Percentiles rank a stretch among this genome's conserved stretches.
Conservation (phyloP, 257 asterid species). For the Solanum appendiculatum region DNA sequence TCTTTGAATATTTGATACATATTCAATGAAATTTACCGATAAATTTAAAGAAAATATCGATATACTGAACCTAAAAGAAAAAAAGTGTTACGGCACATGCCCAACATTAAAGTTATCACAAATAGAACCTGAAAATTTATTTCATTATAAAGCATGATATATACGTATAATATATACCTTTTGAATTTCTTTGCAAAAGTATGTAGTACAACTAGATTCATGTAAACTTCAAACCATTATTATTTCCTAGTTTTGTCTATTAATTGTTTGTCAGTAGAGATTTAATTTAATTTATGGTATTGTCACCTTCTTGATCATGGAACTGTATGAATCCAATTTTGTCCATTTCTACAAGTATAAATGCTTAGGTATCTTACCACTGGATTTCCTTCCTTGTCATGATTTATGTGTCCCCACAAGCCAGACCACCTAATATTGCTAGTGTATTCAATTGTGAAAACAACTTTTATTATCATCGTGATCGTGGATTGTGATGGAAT, state of each 20-base stretch:
- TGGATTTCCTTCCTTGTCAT: background rate
- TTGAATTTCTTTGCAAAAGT: background rate
- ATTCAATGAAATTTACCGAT: no score
- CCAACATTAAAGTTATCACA: background rate
- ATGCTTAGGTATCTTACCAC: background rate
- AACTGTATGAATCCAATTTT: background rate
- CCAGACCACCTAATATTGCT: background rate
- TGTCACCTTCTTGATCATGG: background rate
- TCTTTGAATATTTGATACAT: background rate
- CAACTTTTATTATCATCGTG: background rate
- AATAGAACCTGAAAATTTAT: background rate
- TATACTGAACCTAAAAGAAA: no score
- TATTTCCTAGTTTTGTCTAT: background rate
- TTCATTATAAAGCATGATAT: background rate
- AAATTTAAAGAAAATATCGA: no score
- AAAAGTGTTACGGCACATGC: background rate
- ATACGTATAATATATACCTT: background rate
- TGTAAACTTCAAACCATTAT: background rate
- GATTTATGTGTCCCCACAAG: background rate
- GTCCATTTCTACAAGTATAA: background rate
- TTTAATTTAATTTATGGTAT: background rate
- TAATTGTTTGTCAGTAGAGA: background rate
- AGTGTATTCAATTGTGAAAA: background rate
- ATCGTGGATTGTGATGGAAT: background rate
- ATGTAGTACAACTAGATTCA: background rate